Conservation (phyloP, 306 rosid species). For the Alnus glutinosa region DNA sequence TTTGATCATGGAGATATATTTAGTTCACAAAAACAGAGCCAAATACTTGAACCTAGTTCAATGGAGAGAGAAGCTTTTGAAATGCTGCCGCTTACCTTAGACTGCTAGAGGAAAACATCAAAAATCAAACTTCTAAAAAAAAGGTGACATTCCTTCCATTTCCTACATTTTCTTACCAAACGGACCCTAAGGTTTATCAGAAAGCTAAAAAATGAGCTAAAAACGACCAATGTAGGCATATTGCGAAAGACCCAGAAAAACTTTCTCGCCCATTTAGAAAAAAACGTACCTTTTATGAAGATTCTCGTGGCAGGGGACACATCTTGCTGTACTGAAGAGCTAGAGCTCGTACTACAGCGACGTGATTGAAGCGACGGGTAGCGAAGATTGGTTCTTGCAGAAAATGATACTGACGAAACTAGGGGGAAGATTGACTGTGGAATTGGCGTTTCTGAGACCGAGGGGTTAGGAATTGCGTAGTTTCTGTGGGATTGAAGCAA, state of each 20-base stretch:
- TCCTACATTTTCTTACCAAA: not conserved
- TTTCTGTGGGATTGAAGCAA: slow-evolving; percentile 1
- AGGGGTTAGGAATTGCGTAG: slow-evolving; percentile 9
- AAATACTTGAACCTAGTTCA: no score
- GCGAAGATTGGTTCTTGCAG: slow-evolving; percentile 15
- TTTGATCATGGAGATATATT: not conserved
- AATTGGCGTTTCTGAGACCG: slow-evolving; percentile 1
- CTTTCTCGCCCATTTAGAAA: not conserved
- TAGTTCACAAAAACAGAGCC: not conserved
- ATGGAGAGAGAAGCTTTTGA: no score
- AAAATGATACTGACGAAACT: slow-evolving; percentile 22
- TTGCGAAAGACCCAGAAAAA: not conserved
- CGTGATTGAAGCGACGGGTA: not conserved
- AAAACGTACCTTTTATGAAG: slow-evolving; percentile 44
- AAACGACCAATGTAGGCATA: not conserved
- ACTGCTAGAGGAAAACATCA: not conserved
- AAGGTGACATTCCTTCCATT: not conserved
- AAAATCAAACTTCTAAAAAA: no score
- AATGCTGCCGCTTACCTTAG: no score
- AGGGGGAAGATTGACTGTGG: not conserved
- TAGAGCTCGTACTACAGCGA: slow-evolving; percentile 23
- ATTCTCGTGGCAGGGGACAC: slow-evolving; percentile 26
- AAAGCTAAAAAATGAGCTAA: not conserved
- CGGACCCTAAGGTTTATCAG: not conserved
- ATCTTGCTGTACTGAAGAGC: slow-evolving; percentile 14